Evolutionary conservation across 257 asterid genomes (phyloP).

Genomic region (Phtheirospermum japonicum): DNA sequence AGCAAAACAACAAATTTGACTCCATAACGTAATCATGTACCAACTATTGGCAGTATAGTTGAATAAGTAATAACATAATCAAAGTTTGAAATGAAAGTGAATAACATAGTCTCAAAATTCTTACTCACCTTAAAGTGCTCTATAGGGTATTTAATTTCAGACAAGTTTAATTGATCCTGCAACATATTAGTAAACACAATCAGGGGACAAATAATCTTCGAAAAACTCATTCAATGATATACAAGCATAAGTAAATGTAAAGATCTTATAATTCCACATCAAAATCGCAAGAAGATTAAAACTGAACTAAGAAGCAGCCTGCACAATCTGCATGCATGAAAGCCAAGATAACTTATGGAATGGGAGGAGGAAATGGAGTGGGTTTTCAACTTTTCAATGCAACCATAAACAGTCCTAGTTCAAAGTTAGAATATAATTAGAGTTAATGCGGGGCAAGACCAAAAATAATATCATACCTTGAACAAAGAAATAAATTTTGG

Average conservation of each 20-base stretch:
- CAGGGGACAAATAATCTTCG: constrained; percentile 22
- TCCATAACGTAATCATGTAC: constrained; percentile 8
- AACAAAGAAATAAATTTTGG: constrained; percentile 61
- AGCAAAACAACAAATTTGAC: not conserved
- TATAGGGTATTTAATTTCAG: constrained; percentile 78
- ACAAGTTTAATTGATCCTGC: constrained; percentile 87
- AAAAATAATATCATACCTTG: constrained; percentile 45
- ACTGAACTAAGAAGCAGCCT: not conserved
- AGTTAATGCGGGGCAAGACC: constrained; percentile 3
- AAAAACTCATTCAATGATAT: not conserved
- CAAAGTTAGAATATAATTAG: constrained; percentile 7
- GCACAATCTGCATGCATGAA: not conserved
- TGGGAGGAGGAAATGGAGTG: not conserved
- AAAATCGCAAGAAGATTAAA: not conserved
- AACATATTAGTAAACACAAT: constrained; percentile 35
- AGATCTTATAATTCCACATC: not conserved
- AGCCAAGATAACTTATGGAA: not conserved
- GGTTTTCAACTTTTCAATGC: not conserved
- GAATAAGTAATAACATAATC: not conserved
- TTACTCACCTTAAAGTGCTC: constrained; percentile 81
- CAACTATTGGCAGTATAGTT: constrained; percentile 2
- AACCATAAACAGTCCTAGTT: constrained; percentile 1
- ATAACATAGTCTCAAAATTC: constrained; percentile 15
- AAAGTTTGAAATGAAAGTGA: constrained; percentile 4
- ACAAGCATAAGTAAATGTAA: not conserved